Conservation (phyloP, 345 rosid genomes). For the Eucalyptus sp. region DNA sequence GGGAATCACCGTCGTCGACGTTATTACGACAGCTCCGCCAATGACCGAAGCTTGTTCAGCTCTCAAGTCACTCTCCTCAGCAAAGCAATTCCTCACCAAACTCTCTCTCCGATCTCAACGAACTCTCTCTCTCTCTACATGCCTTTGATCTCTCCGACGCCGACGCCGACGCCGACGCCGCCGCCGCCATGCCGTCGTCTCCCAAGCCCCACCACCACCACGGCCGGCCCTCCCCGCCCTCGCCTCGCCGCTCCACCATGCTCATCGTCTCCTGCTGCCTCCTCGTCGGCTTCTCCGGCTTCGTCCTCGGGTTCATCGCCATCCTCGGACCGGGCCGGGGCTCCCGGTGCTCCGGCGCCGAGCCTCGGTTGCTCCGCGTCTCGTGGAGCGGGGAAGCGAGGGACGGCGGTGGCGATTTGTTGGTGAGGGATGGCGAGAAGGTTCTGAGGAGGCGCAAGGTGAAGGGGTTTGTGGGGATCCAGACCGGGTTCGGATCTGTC, state of each 20-base stretch:
- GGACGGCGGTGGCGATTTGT: neutral
- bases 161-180: neutral
- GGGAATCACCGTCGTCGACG: neutral
- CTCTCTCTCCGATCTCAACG: neutral
- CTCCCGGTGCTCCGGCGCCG: constrained; percentile 6
- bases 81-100: neutral
- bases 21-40: neutral
- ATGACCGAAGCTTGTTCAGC: neutral
- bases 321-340: constrained; percentile 14
- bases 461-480: constrained; percentile 87
- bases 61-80: neutral
- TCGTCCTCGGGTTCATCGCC: constrained; percentile 42
- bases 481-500: constrained; percentile 62
- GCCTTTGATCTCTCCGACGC: neutral
- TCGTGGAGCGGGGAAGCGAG: constrained; percentile 38
- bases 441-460: constrained; percentile 51
- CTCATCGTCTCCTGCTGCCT: constrained; percentile 27
- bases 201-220: constrained; percentile 37
- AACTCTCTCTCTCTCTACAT: neutral
- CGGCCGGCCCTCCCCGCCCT: constrained; percentile 11
- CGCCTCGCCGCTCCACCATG: constrained; percentile 30
- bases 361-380: constrained; percentile 48
- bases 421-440: neutral
- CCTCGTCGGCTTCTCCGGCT: constrained; percentile 50
- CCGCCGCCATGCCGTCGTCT: constrained; percentile 48